Percentiles rank a stretch among this genome's conserved stretches.
Conservation (phyloP, 2,329 filamentous ascomycete species). For the Coniochaeta sp. region DNA sequence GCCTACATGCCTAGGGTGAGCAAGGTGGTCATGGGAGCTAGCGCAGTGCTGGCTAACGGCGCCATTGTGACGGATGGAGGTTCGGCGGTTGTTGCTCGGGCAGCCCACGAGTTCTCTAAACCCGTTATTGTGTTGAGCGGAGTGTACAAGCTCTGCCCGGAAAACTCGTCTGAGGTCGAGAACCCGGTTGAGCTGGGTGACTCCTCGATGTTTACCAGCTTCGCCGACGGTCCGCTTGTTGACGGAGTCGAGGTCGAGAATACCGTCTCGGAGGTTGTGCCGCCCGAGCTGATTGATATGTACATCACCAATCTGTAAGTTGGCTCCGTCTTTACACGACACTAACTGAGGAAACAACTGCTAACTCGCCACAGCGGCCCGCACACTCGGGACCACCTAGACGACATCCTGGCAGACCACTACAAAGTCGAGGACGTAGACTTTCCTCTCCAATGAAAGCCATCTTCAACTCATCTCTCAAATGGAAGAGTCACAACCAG, state of each 20-base stretch:
- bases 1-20: constrained; percentile 93
- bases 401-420: constrained; percentile 66
- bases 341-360: background rate
- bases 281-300: constrained; percentile 17
- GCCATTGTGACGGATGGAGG: constrained; percentile 79
- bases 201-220: constrained; percentile 67
- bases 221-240: constrained; percentile 72
- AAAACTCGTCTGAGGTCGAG: constrained; percentile 78
- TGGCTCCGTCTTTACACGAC: background rate
- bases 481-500: background rate
- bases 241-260: constrained; percentile 50
- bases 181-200: constrained; percentile 82
- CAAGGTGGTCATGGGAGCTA: constrained; percentile 87
- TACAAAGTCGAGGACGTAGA: constrained; percentile 68
- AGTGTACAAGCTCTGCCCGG: constrained; percentile 88
- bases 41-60: constrained; percentile 82
- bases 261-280: constrained; percentile 17
- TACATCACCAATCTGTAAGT: constrained; percentile 34
- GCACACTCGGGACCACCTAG: constrained; percentile 65
- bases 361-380: constrained; percentile 42
- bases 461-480: constrained; percentile 15
- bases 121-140: constrained; percentile 85
- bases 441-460: constrained; percentile 37
- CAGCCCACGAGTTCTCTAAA: constrained; percentile 73
- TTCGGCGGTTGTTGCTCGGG: constrained; percentile 75